Percentiles rank a stretch among this genome's conserved stretches.
Evolutionary conservation across 2,329 filamentous ascomycete genomes (phyloP).

Genomic region (Botryotinia calthae): DNA sequence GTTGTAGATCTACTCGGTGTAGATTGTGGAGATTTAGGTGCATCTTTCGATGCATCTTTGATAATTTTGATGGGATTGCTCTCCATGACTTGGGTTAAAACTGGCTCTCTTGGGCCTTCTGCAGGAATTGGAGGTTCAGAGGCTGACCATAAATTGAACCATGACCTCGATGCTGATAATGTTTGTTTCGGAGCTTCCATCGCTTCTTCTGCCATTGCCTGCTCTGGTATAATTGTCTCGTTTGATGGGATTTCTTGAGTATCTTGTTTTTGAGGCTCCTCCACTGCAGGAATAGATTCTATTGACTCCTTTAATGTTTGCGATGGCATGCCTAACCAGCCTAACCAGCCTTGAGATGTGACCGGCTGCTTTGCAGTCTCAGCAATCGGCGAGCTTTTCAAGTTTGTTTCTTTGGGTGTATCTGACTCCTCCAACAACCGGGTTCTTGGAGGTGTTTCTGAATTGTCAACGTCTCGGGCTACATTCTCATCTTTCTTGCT

Average conservation of each 20-base stretch:
- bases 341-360: slow-evolving; percentile 52
- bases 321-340: slow-evolving; percentile 47
- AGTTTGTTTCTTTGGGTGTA: slow-evolving; percentile 11
- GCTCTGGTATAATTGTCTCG: neutral
- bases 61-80: slow-evolving; percentile 27
- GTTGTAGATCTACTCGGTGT: slow-evolving; percentile 19
- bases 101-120: slow-evolving; percentile 27
- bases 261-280: slow-evolving; percentile 14
- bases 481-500: slow-evolving; percentile 20
- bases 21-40: slow-evolving; percentile 8
- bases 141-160: slow-evolving; percentile 37
- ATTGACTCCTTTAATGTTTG: slow-evolving; percentile 18
- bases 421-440: slow-evolving; percentile 8
- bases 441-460: slow-evolving; percentile 10
- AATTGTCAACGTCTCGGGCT: neutral
- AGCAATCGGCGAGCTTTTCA: neutral
- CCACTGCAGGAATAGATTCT: slow-evolving; percentile 15
- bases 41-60: slow-evolving; percentile 21
- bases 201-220: slow-evolving; percentile 17
- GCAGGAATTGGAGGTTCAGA: slow-evolving; percentile 30
- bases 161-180: slow-evolving; percentile 28
- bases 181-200: slow-evolving; percentile 11
- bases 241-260: slow-evolving; percentile 7
- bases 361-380: slow-evolving; percentile 25
- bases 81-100: neutral